Base-by-base conservation (phyloP, 2,329 filamentous ascomycete species). In the Tolypocladium cylindrosporum region DNA sequence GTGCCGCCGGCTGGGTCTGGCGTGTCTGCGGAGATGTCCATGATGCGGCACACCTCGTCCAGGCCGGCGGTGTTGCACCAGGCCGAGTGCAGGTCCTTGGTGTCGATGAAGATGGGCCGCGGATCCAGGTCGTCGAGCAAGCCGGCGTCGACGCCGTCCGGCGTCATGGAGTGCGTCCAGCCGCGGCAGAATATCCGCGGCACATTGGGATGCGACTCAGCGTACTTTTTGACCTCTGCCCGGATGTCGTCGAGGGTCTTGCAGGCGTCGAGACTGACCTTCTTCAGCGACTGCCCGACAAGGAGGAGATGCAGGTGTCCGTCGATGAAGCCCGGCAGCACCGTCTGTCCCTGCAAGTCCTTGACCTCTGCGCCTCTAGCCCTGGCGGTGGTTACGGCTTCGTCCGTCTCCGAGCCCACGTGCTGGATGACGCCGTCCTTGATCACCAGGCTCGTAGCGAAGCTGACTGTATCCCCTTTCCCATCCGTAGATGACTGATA, bases 271-370 rank as follows among this genome's bases (percentile, higher is more conserved):
- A 84, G 68, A 27, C 72, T 70, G 24, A 81, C 71, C 64, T 83
- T 83, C 36, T 72, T 74, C 21, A 84, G 71, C 0, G 79, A 77
- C 60, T 82, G 79, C 1, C 81, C 81, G 0, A 82, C 72, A 11
- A 80, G 71, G 0, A 84, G 72, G 11, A 84, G 72, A 63, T 84
- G 81, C 68, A 82, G 75, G 60, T 84, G 81, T 7, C 79, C 80
- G 59, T 84, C 81, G 43, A 84, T 77, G 68, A 84, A 84, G 16
- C 80, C 76, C 0, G 81, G 81, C 1, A 84, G 70, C 3, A 84
- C 69, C 1, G 72, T 74, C 27, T 65, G 65, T 1, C 72, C 71
- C 1, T 55, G 55, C 3, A 75, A 57, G 39, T 75, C 67, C 36
- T 64, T 62, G 21, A 64, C 50, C 10, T 52, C 41, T 34, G 64